Base-by-base conservation (phyloP, 2,329 filamentous ascomycete species). In the Exophiala spinifera region DNA sequence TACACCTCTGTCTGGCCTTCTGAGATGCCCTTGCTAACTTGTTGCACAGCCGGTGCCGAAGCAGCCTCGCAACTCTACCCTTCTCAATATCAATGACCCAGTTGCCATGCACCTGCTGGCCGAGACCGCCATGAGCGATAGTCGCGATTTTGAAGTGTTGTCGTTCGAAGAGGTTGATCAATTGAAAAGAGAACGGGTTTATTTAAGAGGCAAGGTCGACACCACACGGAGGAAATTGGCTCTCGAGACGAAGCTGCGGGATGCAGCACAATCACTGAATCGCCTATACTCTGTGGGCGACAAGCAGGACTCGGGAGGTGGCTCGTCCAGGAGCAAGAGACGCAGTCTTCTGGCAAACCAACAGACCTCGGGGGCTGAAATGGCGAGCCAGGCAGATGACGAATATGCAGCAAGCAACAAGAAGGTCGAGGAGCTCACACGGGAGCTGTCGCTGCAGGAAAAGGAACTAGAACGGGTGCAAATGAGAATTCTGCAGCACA, bases 201-300 rank as follows among this genome's bases (percentile, higher is more conserved):
- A 83, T 33, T 73, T 97, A 46, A 79, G 81, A 21, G 82, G 85
- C 66, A 86, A 89, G n/a, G 85, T 96, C 62, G 88, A 92, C 59
- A 86, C 89, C 34, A 85, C 89, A 17, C 84, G 86, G 62, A 83
- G 89, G 56, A 96, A 92, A 71, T 79, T 99, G 34, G 85, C 86
- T 28, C 84, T 97, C 43, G 94, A 99, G 70, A 88, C 85, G 51
- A 99, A 97, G 75, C 90, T 96, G 65, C 88, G 91, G 64, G 92
- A 97, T 78, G 94, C 94, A 1, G 90, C 94, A 10, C 82, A 87
- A 61, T 95, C 91, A 37, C 85, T 99, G 72, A 86, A 86, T 55
- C 86, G 87, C 64, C 77, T 99, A 25, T 90, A 95, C 67, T 82
- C 82, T 7, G 79, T 84, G n/a, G 78, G 79, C 31, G 66, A 67